A percentile compares a stretch with the other conserved stretches of the same genome.
Evolutionary conservation across 2,329 filamentous ascomycete genomes (phyloP).

Genomic region (Alternaria incomplexa): DNA sequence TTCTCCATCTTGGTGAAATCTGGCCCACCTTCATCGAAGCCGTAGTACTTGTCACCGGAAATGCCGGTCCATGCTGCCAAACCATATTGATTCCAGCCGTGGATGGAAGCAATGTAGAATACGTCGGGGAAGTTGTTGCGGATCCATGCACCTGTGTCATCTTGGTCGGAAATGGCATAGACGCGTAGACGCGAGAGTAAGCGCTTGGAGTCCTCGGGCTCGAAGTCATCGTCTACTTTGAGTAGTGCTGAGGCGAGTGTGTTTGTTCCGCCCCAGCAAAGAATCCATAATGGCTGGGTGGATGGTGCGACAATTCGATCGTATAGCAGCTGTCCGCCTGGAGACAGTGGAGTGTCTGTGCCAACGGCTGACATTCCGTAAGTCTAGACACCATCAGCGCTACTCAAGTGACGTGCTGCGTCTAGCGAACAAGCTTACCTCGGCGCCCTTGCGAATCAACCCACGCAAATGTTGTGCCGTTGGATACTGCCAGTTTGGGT

Average conservation of each 20-base stretch:
- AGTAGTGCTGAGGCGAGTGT: conserved; percentile 58
- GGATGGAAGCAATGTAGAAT: conserved; percentile 63
- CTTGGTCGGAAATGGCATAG: conserved; percentile 64
- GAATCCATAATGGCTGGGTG: conserved; percentile 57
- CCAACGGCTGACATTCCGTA: conserved; percentile 48
- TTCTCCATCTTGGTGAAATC: conserved; percentile 57
- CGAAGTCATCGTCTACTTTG: conserved; percentile 43
- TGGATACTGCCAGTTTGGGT: conserved; percentile 43
- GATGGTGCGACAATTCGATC: conserved; percentile 48
- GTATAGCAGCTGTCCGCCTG: conserved; percentile 55
- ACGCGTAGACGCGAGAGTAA: conserved; percentile 42
- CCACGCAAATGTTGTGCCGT: conserved; percentile 31
- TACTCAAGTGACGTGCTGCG: background rate
- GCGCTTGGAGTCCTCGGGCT: conserved; percentile 42
- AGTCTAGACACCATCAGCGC: conserved; percentile 27
- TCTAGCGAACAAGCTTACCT: conserved; percentile 23
- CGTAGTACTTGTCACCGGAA: conserved; percentile 56
- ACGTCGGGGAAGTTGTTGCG: conserved; percentile 60
- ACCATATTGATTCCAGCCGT: conserved; percentile 63
- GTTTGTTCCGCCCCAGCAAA: conserved; percentile 62
- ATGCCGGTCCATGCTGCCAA: conserved; percentile 64
- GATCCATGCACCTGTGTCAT: conserved; percentile 64
- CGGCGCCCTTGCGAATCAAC: conserved; percentile 39
- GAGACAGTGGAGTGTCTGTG: conserved; percentile 45
- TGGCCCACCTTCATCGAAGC: conserved; percentile 57